A percentile compares a stretch with the other conserved stretches of the same genome.
Evolutionary conservation across 306 rosid species (phyloP).

Genomic region (Nissolia schottii): DNA sequence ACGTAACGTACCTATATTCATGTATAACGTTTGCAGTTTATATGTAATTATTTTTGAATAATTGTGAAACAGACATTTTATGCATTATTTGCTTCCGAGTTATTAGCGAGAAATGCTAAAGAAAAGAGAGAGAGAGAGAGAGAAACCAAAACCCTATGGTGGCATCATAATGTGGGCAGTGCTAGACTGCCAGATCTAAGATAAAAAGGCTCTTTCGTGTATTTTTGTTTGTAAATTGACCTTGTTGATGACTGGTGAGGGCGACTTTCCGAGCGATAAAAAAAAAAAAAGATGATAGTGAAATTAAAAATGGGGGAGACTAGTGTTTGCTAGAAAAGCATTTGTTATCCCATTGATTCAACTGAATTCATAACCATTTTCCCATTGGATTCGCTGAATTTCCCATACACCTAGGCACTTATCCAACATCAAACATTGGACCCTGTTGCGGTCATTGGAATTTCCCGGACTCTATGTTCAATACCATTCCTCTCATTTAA

Average conservation of each 20-base stretch:
- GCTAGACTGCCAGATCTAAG: too few relatives aligned
- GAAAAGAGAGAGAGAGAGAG: background rate
- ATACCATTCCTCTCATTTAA: background rate
- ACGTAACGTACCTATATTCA: too few relatives aligned
- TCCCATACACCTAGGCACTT: background rate
- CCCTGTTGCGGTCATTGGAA: too few relatives aligned
- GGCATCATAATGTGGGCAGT: too few relatives aligned
- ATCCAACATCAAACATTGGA: background rate
- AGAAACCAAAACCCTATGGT: background rate
- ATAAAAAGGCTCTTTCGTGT: too few relatives aligned
- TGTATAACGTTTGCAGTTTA: background rate
- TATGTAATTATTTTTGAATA: background rate
- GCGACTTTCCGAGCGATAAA: too few relatives aligned
- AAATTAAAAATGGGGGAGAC: background rate
- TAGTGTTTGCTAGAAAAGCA: background rate
- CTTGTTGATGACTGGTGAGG: background rate
- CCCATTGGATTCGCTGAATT: conserved; percentile 13
- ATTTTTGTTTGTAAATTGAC: too few relatives aligned
- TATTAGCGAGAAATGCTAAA: too few relatives aligned
- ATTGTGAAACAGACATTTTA: background rate
- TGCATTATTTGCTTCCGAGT: background rate
- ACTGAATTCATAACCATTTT: background rate
- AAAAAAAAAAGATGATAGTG: too few relatives aligned
- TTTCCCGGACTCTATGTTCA: too few relatives aligned
- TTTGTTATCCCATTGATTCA: background rate